Base-by-base conservation (phyloP, 495 filamentous ascomycete genomes). In the Thermothielavioides terrestris region DNA sequence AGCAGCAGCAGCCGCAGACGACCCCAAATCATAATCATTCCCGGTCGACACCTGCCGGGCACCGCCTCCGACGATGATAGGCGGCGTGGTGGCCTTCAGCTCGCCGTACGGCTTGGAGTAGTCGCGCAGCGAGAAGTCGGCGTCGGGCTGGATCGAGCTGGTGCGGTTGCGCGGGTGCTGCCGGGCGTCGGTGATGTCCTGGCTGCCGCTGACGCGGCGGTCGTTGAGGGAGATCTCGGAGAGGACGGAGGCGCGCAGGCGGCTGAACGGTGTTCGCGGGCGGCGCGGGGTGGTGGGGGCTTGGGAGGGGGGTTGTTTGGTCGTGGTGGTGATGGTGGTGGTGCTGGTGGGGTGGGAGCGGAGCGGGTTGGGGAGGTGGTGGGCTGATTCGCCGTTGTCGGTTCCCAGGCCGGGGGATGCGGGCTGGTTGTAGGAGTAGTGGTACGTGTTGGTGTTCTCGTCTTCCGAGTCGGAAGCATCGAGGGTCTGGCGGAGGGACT, bases 1-100 rank as follows among this genome's bases (percentile, higher is more conserved):
- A 63, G 69, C 48, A n/a, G n/a, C n/a, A n/a, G n/a, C n/a, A n/a
- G n/a, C n/a, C n/a, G n/a, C n/a, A n/a, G n/a, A n/a, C n/a, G n/a
- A n/a, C 15, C 73, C 75, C 12, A 77, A 64, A 21, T 80, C 77
- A 52, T 79, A 84, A 58, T 84, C 83, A 63, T 69, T 83, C 57
- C 68, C 80, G 62, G 69, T 71, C 59, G 73, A 76, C 27, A 70
- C 70, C 66, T 72, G 47, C 53, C 55, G 52, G 26, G 32, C 51
- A n/a, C 60, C 21, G 3, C 52, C 53, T 32, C 71, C 63, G 45
- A 73, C 45, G 50, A 75, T 66, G 15, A 79, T 55, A 1, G 76
- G 74, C 47, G 73, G 72, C 23, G 71, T 77, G 0, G 56, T 69
- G 0, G 71, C 57, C 54, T 62, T 68, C 21, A 77, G 55, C 42